Evolutionary conservation across 257 asterid species (phyloP), one percentile per base, ranked within the genome.

Genomic region (Coffea eugenioides): DNA sequence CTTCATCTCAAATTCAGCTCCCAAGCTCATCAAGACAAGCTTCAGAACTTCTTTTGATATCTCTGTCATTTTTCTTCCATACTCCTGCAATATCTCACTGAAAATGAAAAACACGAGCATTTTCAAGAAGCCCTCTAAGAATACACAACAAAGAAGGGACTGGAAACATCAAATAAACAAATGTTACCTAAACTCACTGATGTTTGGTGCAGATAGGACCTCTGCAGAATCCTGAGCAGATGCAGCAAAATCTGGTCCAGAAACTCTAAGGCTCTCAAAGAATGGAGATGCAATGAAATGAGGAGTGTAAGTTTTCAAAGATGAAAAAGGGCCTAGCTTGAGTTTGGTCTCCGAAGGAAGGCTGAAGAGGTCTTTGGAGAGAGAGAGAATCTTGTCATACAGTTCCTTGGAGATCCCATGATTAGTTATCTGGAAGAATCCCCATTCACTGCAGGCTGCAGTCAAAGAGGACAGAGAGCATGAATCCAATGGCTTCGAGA

Each of bases 251-350:
- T 90, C 83, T 4, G 97, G 97, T 69, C 95, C 97, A 56, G 90
- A 87, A 34, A 92, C 93, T 18, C 90, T 81, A 25, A 92, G 82
- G 71, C 91, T 89, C 84, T 92, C 97, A 3, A 67, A 90, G 88
- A 85, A 92, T 74, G 93, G 97, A 9, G 97, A 92, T 69, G 93
- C 97, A 14, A 92, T 90, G 80, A 90, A 90, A 77, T 89, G 93
- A 69, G 97, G 97, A 77, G 97, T 92, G 64, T 90, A 92, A 16
- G 93, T 85, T 62, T 80, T 87, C 5, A 84, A 43, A 77, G 78
- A 48, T n/a, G 93, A 90, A 41, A 79, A 84, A 71, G 93, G 93
- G n/a, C 21, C 97, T 93, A 20, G 90, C 93, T 75, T 85, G 66
- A 82, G 85, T 84, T 90, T 92, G 81, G 84, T 87, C 68, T 90